Evolutionary conservation across 2,329 filamentous ascomycete genomes (phyloP).

Genomic region (Didymella lethalis): DNA sequence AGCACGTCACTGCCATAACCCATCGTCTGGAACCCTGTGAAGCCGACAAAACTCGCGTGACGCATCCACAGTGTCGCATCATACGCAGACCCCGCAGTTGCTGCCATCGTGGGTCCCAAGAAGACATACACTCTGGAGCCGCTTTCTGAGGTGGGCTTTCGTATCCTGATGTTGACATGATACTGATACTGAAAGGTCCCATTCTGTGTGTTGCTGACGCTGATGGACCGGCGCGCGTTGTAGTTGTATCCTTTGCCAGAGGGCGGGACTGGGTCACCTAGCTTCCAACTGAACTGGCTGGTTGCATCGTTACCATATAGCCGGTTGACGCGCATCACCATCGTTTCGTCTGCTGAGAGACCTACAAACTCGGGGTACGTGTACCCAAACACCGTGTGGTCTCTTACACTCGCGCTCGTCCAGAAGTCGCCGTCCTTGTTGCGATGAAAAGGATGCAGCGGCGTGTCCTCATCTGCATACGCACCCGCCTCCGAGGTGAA

Average conservation of each 20-base stretch:
- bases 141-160: constrained; percentile 66
- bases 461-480: constrained; percentile 63
- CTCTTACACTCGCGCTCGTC: constrained; percentile 69
- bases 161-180: constrained; percentile 70
- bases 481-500: constrained; percentile 67
- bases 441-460: constrained; percentile 73
- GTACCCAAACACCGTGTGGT: constrained; percentile 72
- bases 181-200: constrained; percentile 59
- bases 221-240: constrained; percentile 19
- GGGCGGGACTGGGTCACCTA: constrained; percentile 6
- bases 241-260: constrained; percentile 4
- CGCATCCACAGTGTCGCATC: constrained; percentile 62
- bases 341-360: constrained; percentile 40
- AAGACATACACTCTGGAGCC: constrained; percentile 75
- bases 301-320: constrained; percentile 63
- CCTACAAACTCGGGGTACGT: constrained; percentile 71
- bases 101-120: constrained; percentile 61
- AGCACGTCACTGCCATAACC: constrained; percentile 3
- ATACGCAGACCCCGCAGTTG: constrained; percentile 55
- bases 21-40: constrained; percentile 58
- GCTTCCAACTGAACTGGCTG: constrained; percentile 19
- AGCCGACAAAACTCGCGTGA: constrained; percentile 67
- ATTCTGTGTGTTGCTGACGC: constrained; percentile 11
- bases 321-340: constrained; percentile 65
- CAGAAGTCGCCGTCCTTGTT: constrained; percentile 68